Conservation (phyloP, 1,139 yeast genomes). For the Geotrichum candidum region DNA sequence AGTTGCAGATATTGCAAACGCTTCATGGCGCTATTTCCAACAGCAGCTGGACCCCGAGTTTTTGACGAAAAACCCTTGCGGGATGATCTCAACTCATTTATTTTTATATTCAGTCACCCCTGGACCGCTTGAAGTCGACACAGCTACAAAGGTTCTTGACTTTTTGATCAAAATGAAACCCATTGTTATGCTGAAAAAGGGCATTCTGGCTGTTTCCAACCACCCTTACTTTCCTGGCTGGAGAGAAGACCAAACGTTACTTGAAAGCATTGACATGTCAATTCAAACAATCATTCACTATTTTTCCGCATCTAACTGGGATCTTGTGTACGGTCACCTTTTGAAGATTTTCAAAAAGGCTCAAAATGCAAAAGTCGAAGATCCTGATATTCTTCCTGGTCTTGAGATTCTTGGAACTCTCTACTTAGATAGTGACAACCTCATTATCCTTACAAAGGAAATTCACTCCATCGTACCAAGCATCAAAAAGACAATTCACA, state of each 20-base stretch:
- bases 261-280: constrained; percentile 43
- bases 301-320: constrained; percentile 53
- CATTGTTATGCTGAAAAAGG: constrained; percentile 9
- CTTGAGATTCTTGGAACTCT: constrained; percentile 49
- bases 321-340: constrained; percentile 30
- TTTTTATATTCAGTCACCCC: constrained; percentile 14
- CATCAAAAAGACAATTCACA: constrained; percentile 50
- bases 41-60: constrained; percentile 4
- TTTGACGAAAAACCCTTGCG: not conserved
- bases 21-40: constrained; percentile 16
- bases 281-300: constrained; percentile 45
- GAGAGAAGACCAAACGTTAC: constrained; percentile 15
- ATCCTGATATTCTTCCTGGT: constrained; percentile 42
- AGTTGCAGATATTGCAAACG: constrained; percentile 11
- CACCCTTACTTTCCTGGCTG: not conserved
- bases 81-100: constrained; percentile 9
- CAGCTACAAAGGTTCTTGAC: constrained; percentile 20
- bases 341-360: constrained; percentile 10
- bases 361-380: constrained; percentile 12
- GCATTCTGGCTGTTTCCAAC: constrained; percentile 8
- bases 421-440: constrained; percentile 42
- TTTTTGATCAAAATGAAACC: constrained; percentile 17
- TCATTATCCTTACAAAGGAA: constrained; percentile 39
- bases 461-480: constrained; percentile 40
- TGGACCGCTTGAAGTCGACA: not conserved